Conservation (phyloP, 345 rosid genomes). For the Populus euphratica region DNA sequence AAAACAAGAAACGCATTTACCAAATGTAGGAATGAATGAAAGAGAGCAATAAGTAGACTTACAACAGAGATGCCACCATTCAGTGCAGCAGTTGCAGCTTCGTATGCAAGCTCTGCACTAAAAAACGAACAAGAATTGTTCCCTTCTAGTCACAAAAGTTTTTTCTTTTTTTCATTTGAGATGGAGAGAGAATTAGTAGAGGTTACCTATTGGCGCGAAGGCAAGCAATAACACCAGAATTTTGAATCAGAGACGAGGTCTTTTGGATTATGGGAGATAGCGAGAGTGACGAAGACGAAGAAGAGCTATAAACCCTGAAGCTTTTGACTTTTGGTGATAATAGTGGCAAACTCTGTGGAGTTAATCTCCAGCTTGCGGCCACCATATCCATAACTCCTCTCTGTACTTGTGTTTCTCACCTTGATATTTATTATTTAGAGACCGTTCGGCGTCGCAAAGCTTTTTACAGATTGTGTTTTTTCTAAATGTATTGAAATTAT, state of each 20-base stretch:
- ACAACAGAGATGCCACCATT: constrained; percentile 55
- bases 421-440: background rate
- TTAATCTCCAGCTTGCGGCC: background rate
- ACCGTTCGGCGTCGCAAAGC: no score
- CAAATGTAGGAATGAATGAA: no score
- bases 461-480: no score
- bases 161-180: background rate
- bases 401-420: no score
- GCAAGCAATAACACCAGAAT: constrained; percentile 55
- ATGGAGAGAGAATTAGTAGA: background rate
- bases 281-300: constrained; percentile 6
- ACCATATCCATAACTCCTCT: background rate
- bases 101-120: constrained; percentile 51
- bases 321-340: background rate
- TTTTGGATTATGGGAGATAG: constrained; percentile 10
- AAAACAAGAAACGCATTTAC: background rate
- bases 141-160: background rate
- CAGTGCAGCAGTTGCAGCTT: constrained; percentile 55
- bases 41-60: constrained; percentile 18
- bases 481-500: no score
- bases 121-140: background rate
- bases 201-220: constrained; percentile 41
- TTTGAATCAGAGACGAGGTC: constrained; percentile 34
- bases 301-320: background rate
- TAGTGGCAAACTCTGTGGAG: background rate